Evolutionary conservation across 2,329 filamentous ascomycete species (phyloP).

Genomic region (Fusarium scirpi): DNA sequence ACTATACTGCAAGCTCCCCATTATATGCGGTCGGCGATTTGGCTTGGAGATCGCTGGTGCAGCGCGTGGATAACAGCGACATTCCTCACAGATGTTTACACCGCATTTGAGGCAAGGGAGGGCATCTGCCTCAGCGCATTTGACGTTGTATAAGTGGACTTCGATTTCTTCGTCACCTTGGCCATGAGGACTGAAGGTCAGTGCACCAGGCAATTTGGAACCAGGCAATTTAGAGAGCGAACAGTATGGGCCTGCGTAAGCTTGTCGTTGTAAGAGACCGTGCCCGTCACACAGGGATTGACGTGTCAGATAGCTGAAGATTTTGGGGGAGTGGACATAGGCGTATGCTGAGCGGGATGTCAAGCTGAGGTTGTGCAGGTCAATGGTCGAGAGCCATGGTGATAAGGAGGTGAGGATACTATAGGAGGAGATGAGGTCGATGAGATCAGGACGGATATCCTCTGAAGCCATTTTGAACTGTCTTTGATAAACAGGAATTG

Average conservation of each 20-base stretch:
- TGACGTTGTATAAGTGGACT: constrained; percentile 18
- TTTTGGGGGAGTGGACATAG: not conserved
- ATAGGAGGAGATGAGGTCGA: constrained; percentile 29
- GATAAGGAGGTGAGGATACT: constrained; percentile 26
- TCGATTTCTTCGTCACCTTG: constrained; percentile 24
- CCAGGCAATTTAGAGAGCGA: no score
- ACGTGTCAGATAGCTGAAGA: constrained; percentile 17
- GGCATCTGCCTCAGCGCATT: constrained; percentile 25
- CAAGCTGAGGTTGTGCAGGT: constrained; percentile 27
- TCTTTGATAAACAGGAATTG: fast-evolving
- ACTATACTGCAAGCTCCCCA: not conserved
- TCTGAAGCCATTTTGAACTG: not conserved
- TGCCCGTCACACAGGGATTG: constrained; percentile 33
- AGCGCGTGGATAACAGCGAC: constrained; percentile 27
- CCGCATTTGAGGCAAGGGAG: constrained; percentile 32
- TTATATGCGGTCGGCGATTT: constrained; percentile 22
- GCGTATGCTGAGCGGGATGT: constrained; percentile 4
- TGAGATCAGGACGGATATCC: not conserved
- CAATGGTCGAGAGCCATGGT: constrained; percentile 32
- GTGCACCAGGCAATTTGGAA: not conserved
- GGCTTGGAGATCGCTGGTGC: not conserved
- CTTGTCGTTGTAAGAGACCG: constrained; percentile 21
- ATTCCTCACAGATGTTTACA: constrained; percentile 41
- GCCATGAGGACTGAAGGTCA: not conserved
- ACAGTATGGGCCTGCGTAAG: constrained; percentile 4